Conservation (phyloP, 768 basidiomycete species). For the Boletus sensibilis region DNA sequence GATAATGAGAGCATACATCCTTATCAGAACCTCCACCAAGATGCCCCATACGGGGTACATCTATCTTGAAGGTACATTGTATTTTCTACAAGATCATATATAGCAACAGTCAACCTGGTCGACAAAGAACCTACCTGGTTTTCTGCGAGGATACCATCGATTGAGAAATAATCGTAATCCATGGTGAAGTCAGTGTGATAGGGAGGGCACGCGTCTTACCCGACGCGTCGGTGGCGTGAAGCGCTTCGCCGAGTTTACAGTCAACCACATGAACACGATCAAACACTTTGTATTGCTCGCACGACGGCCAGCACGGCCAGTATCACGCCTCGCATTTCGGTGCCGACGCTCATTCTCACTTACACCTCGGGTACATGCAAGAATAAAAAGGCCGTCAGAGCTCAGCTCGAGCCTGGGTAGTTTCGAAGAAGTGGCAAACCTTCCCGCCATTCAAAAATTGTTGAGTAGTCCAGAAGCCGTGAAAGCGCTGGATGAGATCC, state of each 20-base stretch:
- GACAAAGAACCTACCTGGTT: constrained; percentile 60
- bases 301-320: constrained; percentile 18
- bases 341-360: constrained; percentile 31
- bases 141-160: constrained; percentile 88
- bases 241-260: background rate
- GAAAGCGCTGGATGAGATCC: constrained; percentile 45
- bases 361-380: constrained; percentile 30
- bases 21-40: constrained; percentile 82
- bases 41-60: constrained; percentile 84
- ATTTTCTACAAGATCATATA: constrained; percentile 60
- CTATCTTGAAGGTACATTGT: constrained; percentile 88
- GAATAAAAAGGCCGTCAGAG: constrained; percentile 30
- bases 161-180: constrained; percentile 91
- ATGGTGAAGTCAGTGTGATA: constrained; percentile 37
- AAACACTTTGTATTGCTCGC: constrained; percentile 14
- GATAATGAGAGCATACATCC: constrained; percentile 53
- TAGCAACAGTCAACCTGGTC: background rate
- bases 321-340: constrained; percentile 5
- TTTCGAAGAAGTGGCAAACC: constrained; percentile 41
- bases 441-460: constrained; percentile 47
- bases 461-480: constrained; percentile 50
- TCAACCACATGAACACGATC: constrained; percentile 24
- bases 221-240: constrained; percentile 25
- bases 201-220: background rate
- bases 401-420: constrained; percentile 37